Base-by-base conservation (phyloP, 192 early-diverging fungal species). In the Geosiphon pyriformis region DNA sequence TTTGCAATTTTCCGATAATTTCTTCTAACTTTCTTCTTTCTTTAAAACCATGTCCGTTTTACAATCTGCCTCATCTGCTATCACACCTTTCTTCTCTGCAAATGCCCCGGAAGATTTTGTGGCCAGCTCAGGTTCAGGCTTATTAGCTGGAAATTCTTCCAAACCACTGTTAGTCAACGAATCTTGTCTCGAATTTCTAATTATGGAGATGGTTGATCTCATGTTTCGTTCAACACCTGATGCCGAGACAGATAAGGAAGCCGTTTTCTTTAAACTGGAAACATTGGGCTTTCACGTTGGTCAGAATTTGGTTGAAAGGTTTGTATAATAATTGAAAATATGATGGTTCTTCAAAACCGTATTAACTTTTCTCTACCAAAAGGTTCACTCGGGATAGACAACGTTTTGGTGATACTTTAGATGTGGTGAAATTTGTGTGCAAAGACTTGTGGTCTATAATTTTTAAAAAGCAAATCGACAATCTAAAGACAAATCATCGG, bases 381-480 rank as follows among this genome's bases (percentile, higher is more conserved):
- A 92, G 91, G 65, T 87, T 92, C 65, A 90, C 94, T 0, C 85
- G 87, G 62, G 88, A 95, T 52, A 82, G 88, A 65, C 84, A 91
- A 64, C 87, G 98, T 4, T 92, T 99, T 70, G 77, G 82, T 0
- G 96, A 98, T 78, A 98, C 89, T 30, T 76, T 99, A 23, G 98
- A 98, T 53, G 89, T 96, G 31, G 90, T 99, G 56, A 99, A 99
- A 74, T 99, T 96, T 82, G 86, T 99, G 10, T 99, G 98, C 81
- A 97, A 98, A 73, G 98, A 99, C 56, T 82, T 96, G 25, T 99
- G 98, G 98, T 88, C 88, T 53, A 76, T 89, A 32, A 74, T 95
- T 50, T 99, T 98, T 72, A 93, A 94, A 72, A 94, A 98, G 62
- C 95, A 99, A 72, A 87, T 99, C 35, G 98, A 99, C 70, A 98